Percentiles rank a stretch among this genome's conserved stretches.
Conservation (phyloP, 331 rosid species). For the Quercus lobata region DNA sequence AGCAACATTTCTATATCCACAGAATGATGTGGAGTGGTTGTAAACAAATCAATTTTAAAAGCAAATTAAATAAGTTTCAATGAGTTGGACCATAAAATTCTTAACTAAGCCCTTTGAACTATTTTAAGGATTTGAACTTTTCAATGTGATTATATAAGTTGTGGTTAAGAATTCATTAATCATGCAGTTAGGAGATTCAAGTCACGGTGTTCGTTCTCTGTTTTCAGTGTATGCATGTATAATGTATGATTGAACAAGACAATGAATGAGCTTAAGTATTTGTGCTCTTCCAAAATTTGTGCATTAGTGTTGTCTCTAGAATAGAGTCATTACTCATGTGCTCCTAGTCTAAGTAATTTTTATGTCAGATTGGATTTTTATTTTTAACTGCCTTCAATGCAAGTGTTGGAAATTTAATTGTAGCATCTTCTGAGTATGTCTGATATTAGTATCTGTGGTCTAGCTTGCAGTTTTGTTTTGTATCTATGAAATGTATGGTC, state of each 20-base stretch:
- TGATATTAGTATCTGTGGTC: neutral
- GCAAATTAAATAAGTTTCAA: neutral
- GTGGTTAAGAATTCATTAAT: neutral
- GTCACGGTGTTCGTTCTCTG: neutral
- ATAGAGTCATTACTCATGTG: neutral
- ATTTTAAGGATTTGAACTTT: neutral
- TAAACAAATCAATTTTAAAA: neutral
- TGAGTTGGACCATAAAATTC: neutral
- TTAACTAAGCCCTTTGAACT: neutral
- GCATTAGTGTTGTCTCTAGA: neutral
- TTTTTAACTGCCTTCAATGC: neutral
- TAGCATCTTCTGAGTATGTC: neutral
- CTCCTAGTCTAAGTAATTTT: neutral
- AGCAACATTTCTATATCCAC: neutral
- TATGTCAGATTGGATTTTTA: neutral
- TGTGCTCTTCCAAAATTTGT: neutral
- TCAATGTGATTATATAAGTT: neutral
- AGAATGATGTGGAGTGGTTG: neutral
- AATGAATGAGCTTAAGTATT: neutral
- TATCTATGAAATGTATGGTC: neutral
- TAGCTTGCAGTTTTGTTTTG: neutral
- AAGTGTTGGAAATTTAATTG: neutral
- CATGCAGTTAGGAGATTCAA: neutral
- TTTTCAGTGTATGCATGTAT: neutral
- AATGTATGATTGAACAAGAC: neutral